phyloP scores from a whole-genome alignment of 768 basidiomycete species.

The Xanthoconium purpureum region DNA sequence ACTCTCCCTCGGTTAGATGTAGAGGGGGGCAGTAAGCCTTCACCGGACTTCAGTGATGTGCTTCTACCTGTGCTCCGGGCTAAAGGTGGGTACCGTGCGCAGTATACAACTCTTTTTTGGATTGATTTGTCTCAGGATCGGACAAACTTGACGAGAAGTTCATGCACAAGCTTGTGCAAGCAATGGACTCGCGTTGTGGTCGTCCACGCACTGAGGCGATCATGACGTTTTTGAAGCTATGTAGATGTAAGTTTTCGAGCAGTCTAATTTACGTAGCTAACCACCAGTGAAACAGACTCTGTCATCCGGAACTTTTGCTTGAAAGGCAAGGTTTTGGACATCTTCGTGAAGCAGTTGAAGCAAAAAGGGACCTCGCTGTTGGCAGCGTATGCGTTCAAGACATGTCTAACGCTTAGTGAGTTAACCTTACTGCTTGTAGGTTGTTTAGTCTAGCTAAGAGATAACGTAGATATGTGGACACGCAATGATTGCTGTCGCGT shows the following conservation, averaged over 20 bases:
- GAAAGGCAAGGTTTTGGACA: too few species aligned
- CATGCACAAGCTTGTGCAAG: background rate
- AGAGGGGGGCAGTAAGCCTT: background rate
- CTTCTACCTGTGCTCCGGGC: background rate
- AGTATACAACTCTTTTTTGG: background rate
- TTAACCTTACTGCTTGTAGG: too few species aligned
- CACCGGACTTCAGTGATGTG: background rate
- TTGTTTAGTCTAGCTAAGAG: too few species aligned
- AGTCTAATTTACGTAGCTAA: too few species aligned
- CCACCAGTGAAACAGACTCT: too few species aligned
- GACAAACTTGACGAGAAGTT: background rate
- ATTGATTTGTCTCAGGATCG: background rate
- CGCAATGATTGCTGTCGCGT: too few species aligned
- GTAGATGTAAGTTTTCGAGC: background rate
- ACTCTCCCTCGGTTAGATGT: constrained; percentile 3
- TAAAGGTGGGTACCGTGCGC: background rate
- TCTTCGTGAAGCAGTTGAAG: too few species aligned
- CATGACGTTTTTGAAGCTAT: background rate
- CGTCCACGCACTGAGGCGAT: background rate
- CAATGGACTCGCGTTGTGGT: background rate
- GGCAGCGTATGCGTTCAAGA: too few species aligned
- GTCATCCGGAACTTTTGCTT: too few species aligned
- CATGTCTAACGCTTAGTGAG: too few species aligned
- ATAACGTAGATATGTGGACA: too few species aligned
- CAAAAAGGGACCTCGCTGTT: too few species aligned